Conservation (phyloP, 768 basidiomycete species). For the Boletus rubescentipes region DNA sequence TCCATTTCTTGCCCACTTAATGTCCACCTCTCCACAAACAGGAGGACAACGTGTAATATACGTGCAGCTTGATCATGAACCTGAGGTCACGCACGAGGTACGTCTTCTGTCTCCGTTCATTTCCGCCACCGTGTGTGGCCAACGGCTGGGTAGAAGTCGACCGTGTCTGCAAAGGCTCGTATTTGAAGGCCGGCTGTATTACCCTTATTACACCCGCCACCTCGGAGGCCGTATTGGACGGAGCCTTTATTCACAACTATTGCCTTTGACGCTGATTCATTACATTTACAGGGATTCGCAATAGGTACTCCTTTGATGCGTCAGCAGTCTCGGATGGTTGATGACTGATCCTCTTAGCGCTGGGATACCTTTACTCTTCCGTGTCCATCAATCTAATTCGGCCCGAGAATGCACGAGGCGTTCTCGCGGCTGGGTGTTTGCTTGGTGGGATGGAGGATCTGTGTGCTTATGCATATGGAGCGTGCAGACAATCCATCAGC, state of each 20-base stretch:
- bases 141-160: constrained; percentile 17
- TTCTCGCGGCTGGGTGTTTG: constrained; percentile 81
- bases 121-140: constrained; percentile 30
- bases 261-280: constrained; percentile 18
- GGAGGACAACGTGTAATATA: constrained; percentile 68
- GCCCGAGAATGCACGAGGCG: constrained; percentile 78
- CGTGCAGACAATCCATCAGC: constrained; percentile 73
- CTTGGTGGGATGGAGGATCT: constrained; percentile 88
- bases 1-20: constrained; percentile 83
- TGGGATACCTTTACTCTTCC: constrained; percentile 80
- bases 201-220: constrained; percentile 15
- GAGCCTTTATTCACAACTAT: constrained; percentile 9
- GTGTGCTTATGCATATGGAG: constrained; percentile 73
- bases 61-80: constrained; percentile 74
- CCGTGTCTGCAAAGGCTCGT: constrained; percentile 16
- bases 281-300: constrained; percentile 58
- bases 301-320: constrained; percentile 49
- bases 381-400: constrained; percentile 66
- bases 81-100: constrained; percentile 84
- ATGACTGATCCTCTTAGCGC: constrained; percentile 43
- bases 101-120: constrained; percentile 35
- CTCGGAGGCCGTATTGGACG: constrained; percentile 23
- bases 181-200: constrained; percentile 15
- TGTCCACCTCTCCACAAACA: constrained; percentile 75
- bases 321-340: constrained; percentile 13